Evolutionary conservation across 129 eudicot genomes (phyloP).

Genomic region (Flaveria brownii): DNA sequence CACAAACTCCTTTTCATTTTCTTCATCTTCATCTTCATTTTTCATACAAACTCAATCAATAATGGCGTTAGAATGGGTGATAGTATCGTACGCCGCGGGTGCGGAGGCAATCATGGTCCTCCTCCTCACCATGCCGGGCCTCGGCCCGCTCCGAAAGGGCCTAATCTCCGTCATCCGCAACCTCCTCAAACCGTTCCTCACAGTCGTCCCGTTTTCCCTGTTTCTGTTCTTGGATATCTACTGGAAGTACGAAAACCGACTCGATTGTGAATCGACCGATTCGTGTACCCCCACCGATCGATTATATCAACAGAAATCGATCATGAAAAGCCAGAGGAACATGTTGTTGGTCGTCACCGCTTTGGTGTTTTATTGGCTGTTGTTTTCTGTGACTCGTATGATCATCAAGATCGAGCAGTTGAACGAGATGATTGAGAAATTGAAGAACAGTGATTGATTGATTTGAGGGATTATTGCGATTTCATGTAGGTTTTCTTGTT

Average conservation of each 20-base stretch:
- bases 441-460: constrained; percentile 55
- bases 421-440: constrained; percentile 61
- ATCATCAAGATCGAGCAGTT: constrained; percentile 53
- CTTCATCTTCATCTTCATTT: not conserved
- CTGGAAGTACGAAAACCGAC: constrained; percentile 79
- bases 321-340: constrained; percentile 88
- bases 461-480: constrained; percentile 1
- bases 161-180: constrained; percentile 56
- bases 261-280: constrained; percentile 46
- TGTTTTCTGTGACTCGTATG: constrained; percentile 63
- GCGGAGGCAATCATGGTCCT: constrained; percentile 86
- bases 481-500: not conserved
- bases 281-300: constrained; percentile 72
- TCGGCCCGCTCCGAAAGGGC: constrained; percentile 71
- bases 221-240: constrained; percentile 77
- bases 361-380: constrained; percentile 71
- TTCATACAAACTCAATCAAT: constrained; percentile 13
- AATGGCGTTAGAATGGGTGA: constrained; percentile 90
- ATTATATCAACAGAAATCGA: constrained; percentile 72
- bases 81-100: constrained; percentile 73
- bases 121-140: constrained; percentile 73
- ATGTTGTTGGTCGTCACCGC: constrained; percentile 62
- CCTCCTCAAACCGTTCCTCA: constrained; percentile 76
- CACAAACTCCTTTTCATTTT: not conserved
- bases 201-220: constrained; percentile 74